These are phyloP conservation scores for Diutina neorugosa DNA, from an alignment of 1,139 yeast species.

Conservation along the genomic window DNA sequence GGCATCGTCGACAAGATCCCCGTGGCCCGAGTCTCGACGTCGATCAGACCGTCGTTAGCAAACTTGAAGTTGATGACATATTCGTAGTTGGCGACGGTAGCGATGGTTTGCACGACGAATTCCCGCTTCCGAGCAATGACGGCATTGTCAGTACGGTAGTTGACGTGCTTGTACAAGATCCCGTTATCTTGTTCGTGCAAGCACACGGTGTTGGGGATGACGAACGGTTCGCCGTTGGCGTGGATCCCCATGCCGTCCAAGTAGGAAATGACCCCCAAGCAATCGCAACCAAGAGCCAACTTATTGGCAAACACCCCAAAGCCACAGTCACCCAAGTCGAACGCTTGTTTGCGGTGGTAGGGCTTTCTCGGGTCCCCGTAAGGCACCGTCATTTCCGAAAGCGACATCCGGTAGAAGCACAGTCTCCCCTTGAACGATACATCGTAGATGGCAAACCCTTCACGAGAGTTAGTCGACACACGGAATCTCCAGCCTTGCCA, in stretches of 20 bases:
- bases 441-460: slow-evolving; percentile 74
- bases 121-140: slow-evolving; percentile 81
- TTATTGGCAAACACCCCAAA: slow-evolving; percentile 74
- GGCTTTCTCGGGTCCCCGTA: slow-evolving; percentile 89
- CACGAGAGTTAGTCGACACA: slow-evolving; percentile 66
- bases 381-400: slow-evolving; percentile 88
- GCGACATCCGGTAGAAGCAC: slow-evolving; percentile 62
- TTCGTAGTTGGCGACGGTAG: slow-evolving; percentile 87
- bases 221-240: slow-evolving; percentile 51
- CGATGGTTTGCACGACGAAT: slow-evolving; percentile 73
- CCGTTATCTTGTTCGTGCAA: slow-evolving; percentile 87
- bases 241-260: slow-evolving; percentile 54
- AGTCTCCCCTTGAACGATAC: slow-evolving; percentile 75
- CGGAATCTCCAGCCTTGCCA: slow-evolving; percentile 93
- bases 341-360: slow-evolving; percentile 84
- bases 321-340: slow-evolving; percentile 86
- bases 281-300: slow-evolving; percentile 74
- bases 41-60: slow-evolving; percentile 74
- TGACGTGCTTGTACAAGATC: slow-evolving; percentile 70
- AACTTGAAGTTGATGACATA: slow-evolving; percentile 68
- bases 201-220: slow-evolving; percentile 67
- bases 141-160: slow-evolving; percentile 64
- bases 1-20: slow-evolving; percentile 82
- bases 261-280: slow-evolving; percentile 79
- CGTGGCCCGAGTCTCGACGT: slow-evolving; percentile 78